Conservation (phyloP, 169 alveolate species). For the Plasmodium inui region DNA sequence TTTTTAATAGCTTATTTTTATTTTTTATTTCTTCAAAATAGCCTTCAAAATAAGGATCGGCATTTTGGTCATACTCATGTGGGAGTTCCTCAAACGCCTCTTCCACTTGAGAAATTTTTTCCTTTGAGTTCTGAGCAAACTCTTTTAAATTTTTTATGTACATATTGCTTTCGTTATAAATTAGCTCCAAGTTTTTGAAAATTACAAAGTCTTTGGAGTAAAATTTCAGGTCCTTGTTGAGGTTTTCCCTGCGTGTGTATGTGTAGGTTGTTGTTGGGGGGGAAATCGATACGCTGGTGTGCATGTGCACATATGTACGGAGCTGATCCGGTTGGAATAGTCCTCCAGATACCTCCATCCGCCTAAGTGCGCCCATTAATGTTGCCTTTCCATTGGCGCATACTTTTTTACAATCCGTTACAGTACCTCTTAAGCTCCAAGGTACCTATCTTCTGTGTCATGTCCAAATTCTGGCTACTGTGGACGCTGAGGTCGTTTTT, state of each 20-base stretch:
- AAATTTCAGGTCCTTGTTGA: constrained; percentile 39
- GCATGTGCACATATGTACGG: neutral
- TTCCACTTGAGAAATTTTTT: constrained; percentile 49
- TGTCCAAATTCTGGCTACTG: constrained; percentile 5
- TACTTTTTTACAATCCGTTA: neutral
- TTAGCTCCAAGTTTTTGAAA: constrained; percentile 51
- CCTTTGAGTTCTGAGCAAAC: constrained; percentile 53
- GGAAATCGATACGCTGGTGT: neutral
- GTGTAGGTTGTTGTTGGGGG: neutral
- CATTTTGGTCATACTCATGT: constrained; percentile 11
- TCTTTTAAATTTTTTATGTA: constrained; percentile 58
- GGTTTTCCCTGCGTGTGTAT: constrained; percentile 23
- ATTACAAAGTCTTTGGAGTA: constrained; percentile 69
- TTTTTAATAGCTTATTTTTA: constrained; percentile 30
- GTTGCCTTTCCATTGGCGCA: neutral
- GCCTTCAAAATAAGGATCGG: constrained; percentile 33
- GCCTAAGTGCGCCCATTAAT: neutral
- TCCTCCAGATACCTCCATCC: neutral
- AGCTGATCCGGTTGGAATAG: neutral
- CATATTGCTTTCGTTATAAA: constrained; percentile 51
- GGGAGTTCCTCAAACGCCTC: constrained; percentile 20
- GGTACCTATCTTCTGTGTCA: constrained; percentile 13
- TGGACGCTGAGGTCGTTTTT: constrained; percentile 11
- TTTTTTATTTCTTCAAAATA: constrained; percentile 59
- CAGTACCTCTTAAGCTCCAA: constrained; percentile 49